Conservation (phyloP, 2,329 filamentous ascomycete species). For the Microcyclospora tardicrescens region DNA sequence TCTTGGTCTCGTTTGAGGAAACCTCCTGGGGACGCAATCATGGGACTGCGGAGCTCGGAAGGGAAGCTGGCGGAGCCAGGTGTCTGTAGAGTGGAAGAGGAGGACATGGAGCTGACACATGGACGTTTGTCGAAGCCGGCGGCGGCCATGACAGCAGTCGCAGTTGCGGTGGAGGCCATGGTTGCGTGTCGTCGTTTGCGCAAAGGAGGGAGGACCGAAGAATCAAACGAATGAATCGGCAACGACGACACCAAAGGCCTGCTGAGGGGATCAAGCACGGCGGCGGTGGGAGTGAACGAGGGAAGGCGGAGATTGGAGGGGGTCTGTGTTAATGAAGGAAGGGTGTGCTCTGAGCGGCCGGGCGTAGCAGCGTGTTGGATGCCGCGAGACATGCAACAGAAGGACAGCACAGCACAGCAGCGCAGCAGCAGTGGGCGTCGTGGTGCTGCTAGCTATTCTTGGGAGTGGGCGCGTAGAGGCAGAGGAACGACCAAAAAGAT, state of each 20-base stretch:
- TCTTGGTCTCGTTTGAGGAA: conserved; percentile 58
- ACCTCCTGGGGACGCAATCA: conserved; percentile 46
- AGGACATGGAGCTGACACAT: conserved; percentile 12
- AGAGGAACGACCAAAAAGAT: conserved; percentile 4
- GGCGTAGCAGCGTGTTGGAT: neutral
- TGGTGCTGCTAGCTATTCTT: conserved; percentile 14
- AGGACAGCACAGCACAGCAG: conserved; percentile 4
- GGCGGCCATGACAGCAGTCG: conserved; percentile 23
- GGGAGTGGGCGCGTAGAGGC: conserved; percentile 16
- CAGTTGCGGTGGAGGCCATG: conserved; percentile 18
- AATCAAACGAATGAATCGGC: conserved; percentile 21
- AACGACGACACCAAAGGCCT: conserved; percentile 13
- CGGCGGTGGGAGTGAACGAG: conserved; percentile 5
- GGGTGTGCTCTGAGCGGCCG: conserved; percentile 1
- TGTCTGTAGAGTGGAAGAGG: conserved; percentile 30
- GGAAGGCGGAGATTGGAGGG: conserved; percentile 3
- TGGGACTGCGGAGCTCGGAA: conserved; percentile 48
- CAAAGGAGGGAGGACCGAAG: conserved; percentile 14
- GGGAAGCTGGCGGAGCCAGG: conserved; percentile 49
- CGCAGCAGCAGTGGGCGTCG: conserved; percentile 4
- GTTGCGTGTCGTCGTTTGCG: conserved; percentile 14
- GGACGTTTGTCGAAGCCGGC: conserved; percentile 27
- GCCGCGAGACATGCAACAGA: conserved; percentile 11
- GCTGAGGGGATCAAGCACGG: conserved; percentile 12
- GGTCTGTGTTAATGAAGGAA: conserved; percentile 9